Base-by-base conservation (phyloP, 768 basidiomycete genomes). In the Lentinula lateritia region DNA sequence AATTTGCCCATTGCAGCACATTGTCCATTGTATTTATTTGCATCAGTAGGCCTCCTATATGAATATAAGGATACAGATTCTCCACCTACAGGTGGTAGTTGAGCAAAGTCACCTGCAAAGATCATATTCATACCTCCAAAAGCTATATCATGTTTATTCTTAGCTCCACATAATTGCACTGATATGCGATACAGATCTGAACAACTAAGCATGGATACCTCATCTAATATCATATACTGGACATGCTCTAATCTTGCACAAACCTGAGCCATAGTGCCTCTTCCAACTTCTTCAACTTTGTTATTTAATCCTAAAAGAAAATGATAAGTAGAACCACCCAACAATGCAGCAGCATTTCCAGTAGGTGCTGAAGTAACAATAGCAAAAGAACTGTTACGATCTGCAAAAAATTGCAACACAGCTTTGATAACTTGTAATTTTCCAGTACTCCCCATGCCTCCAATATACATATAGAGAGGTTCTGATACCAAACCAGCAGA, bases 91-190 rank as follows among this genome's bases (percentile, higher is more conserved):
- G 67, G 75, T 6, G 73, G 74, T 6, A 76, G 57, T 50, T 76
- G 74, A 1, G 69, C 72, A 67, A 76, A 75, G 50, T 76, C 74
- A 3, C 74, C 74, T 12, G 73, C 72, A 48, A 74, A 64, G 12
- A 76, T 73, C 50, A 76, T 65, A 38, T 67, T 71, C 13, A 69
- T 64, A 1, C 71, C 69, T 9, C 71, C 73, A 63, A 71, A 74
- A 9, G 69, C 58, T 2, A 50, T 39, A 38, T 46, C 32, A 13
- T 28, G 18, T 32, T 38, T 54, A 28, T 35, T 58, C 38, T 23
- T 58, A 50, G 35, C 50, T 38, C 43, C 5, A 1, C 66, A 61
- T 28, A 71, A 58, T 12, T 59, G 53, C 15, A 62, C 60, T 65
- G 57, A 68, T 2, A 73, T 74, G 6, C 41, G 62, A 45, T 70